A percentile compares a stretch with the other conserved stretches of the same genome.
Conservation (phyloP, 345 rosid genomes). For the Litchi chinensis region DNA sequence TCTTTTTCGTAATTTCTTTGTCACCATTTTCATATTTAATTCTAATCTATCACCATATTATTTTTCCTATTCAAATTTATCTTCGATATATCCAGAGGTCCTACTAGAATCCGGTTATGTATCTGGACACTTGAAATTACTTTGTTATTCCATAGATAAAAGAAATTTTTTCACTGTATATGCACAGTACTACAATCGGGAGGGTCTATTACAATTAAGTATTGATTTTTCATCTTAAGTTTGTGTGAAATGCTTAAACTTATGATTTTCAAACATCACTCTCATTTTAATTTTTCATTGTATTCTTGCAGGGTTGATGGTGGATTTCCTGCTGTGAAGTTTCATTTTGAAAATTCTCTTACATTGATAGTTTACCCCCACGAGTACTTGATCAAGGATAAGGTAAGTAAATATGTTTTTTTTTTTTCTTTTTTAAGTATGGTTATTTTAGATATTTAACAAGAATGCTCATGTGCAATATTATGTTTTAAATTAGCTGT, state of each 20-base stretch:
- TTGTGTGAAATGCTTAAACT: not conserved
- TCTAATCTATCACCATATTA: too few species aligned
- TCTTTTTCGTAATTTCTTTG: too few species aligned
- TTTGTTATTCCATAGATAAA: too few species aligned
- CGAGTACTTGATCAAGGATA: slow-evolving; percentile 66
- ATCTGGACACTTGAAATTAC: too few species aligned
- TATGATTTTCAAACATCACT: slow-evolving; percentile 6
- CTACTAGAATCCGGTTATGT: too few species aligned
- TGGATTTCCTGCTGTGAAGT: slow-evolving; percentile 69
- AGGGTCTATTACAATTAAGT: too few species aligned
- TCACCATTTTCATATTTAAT: too few species aligned
- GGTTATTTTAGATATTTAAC: not conserved
- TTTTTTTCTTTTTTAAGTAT: too few species aligned
- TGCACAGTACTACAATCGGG: too few species aligned
- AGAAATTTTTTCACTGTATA: too few species aligned
- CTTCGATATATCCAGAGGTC: too few species aligned
- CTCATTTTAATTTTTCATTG: not conserved
- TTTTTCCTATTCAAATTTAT: too few species aligned
- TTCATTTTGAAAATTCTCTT: slow-evolving; percentile 66
- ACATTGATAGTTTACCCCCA: slow-evolving; percentile 56
- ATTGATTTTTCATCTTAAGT: not conserved
- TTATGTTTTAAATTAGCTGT: not conserved
- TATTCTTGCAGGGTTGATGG: slow-evolving; percentile 57
- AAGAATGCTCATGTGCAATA: not conserved
- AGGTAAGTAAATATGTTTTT: slow-evolving; percentile 70